Conservation (phyloP, 2,329 filamentous ascomycete genomes). For the Epichloe scottii region DNA sequence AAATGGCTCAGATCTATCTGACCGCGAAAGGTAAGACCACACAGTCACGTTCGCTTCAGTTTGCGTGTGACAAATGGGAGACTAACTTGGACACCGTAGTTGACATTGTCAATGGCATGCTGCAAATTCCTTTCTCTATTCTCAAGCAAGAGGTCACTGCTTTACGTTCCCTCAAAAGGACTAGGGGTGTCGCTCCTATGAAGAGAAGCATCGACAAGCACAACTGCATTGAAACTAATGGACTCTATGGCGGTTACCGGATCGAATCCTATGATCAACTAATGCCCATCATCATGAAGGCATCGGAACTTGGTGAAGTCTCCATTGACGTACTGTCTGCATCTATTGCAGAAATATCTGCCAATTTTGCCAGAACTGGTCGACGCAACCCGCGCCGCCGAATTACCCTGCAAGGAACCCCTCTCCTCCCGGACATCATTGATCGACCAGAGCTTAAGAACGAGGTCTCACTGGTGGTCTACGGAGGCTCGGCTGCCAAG, state of each 20-base stretch:
- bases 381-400: slow-evolving; percentile 1
- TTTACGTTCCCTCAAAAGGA: slow-evolving; percentile 2
- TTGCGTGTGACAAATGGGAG: not conserved
- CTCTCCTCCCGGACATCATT: slow-evolving; percentile 16
- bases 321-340: slow-evolving; percentile 16
- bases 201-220: slow-evolving; percentile 17
- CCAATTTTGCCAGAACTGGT: slow-evolving; percentile 8
- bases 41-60: not conserved
- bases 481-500: slow-evolving; percentile 11
- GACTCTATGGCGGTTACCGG: slow-evolving; percentile 15
- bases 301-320: slow-evolving; percentile 9
- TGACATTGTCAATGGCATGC: slow-evolving; percentile 12
- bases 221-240: slow-evolving; percentile 4
- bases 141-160: slow-evolving; percentile 3
- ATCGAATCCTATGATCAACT: slow-evolving; percentile 14
- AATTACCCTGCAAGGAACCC: slow-evolving; percentile 9
- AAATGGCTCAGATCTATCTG: slow-evolving; percentile 9
- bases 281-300: slow-evolving; percentile 14
- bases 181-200: slow-evolving; percentile 11
- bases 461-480: slow-evolving; percentile 12
- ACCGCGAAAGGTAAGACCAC: slow-evolving; percentile 18
- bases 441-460: slow-evolving; percentile 19
- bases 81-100: slow-evolving; percentile 10
- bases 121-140: not conserved
- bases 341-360: slow-evolving; percentile 14